These are phyloP conservation scores for Kandelia obovata DNA, from an alignment of 345 rosid species.

Conservation along the genomic window DNA sequence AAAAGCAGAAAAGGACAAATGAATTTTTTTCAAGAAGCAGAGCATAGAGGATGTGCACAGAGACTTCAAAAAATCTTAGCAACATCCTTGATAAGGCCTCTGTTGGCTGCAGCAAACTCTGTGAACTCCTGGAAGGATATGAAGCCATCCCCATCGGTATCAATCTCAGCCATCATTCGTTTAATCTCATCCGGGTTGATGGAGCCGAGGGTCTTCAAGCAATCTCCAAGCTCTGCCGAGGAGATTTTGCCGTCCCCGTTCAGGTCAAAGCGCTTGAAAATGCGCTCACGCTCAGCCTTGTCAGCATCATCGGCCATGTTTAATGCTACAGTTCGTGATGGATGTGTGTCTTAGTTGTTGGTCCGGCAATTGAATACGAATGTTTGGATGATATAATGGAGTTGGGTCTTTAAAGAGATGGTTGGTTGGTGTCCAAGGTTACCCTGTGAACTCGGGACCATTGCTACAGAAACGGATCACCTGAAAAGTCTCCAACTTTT, in stretches of 20 bases:
- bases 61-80: slow-evolving; percentile 63
- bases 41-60: not conserved
- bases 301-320: slow-evolving; percentile 60
- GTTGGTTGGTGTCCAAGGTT: slow-evolving; percentile 14
- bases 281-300: slow-evolving; percentile 50
- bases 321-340: not conserved
- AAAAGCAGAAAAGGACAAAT: too few species aligned
- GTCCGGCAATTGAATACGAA: not conserved
- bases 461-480: slow-evolving; percentile 27
- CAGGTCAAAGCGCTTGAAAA: slow-evolving; percentile 77
- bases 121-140: slow-evolving; percentile 69
- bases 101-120: slow-evolving; percentile 64
- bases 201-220: slow-evolving; percentile 61
- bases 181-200: slow-evolving; percentile 53
- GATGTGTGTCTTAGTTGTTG: not conserved
- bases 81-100: slow-evolving; percentile 77
- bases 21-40: not conserved
- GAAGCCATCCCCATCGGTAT: slow-evolving; percentile 81
- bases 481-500: slow-evolving; percentile 13
- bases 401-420: slow-evolving; percentile 16
- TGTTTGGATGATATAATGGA: not conserved
- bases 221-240: slow-evolving; percentile 64
- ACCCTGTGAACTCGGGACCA: slow-evolving; percentile 20
- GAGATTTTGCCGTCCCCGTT: slow-evolving; percentile 85
- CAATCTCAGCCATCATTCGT: slow-evolving; percentile 92